These are phyloP conservation scores for Gentiana dahurica DNA, from an alignment of 257 asterid genomes.

Conservation along the genomic window DNA sequence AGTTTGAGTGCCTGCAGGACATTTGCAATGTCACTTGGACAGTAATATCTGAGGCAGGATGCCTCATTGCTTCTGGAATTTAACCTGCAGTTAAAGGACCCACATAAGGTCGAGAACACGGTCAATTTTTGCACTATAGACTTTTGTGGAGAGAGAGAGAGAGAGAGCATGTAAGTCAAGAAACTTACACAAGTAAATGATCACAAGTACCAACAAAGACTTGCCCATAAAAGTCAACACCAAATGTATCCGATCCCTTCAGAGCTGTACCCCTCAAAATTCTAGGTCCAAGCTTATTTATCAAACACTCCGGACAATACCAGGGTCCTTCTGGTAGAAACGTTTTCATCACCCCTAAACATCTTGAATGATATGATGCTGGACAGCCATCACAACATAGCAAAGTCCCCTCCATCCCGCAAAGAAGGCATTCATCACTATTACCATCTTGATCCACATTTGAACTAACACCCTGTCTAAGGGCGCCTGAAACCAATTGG, in stretches of 20 bases:
- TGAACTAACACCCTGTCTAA: conserved; percentile 23
- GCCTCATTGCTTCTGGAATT: conserved; percentile 28
- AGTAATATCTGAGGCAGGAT: conserved; percentile 49
- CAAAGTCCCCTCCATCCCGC: conserved; percentile 84
- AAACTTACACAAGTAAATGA: conserved; percentile 77
- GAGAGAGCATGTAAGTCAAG: conserved; percentile 11
- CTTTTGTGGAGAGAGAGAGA: conserved; percentile 1
- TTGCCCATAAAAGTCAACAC: conserved; percentile 53
- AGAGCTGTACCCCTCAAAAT: conserved; percentile 34
- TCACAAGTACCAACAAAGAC: conserved; percentile 59
- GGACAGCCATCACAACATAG: conserved; percentile 94
- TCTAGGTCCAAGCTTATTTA: conserved; percentile 44
- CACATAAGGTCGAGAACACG: neutral
- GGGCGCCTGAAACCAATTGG: conserved; percentile 23
- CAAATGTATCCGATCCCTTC: conserved; percentile 53
- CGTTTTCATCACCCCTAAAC: conserved; percentile 71
- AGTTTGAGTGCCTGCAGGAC: conserved; percentile 40
- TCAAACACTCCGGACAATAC: conserved; percentile 82
- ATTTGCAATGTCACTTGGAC: conserved; percentile 38
- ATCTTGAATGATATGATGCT: conserved; percentile 65
- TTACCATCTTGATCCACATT: conserved; percentile 49
- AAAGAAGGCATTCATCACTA: conserved; percentile 82
- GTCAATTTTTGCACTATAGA: neutral
- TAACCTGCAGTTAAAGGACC: conserved; percentile 37
- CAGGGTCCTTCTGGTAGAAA: conserved; percentile 58